Evolutionary conservation across 306 rosid genomes (phyloP), one percentile per base, ranked within the genome.

Genomic region (Astragalus membranaceus): DNA sequence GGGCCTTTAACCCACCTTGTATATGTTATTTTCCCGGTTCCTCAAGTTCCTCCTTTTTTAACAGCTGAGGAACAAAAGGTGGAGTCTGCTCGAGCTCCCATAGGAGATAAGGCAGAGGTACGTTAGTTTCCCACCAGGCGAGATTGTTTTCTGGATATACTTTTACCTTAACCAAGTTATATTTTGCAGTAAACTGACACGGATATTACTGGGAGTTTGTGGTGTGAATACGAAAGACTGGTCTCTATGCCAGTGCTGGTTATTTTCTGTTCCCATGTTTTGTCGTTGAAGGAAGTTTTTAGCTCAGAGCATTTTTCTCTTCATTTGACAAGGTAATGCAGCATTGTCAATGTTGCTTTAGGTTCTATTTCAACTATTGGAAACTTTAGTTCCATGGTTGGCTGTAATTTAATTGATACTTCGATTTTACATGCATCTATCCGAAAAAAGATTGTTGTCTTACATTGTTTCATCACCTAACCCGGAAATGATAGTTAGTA

Each of bases 41-140:
- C 64, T 76, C 17, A 58, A 57, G 16, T 33, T 33, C 23, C 26
- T 33, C 41, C 15, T 12, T 47, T 66, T 75, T 58, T 42, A 12
- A 69, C 78, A 85, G 87, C 58, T 7, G 89, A 87, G 13, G 92
- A 85, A 56, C 87, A 78, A 58, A 87, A 82, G 87, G 53, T 41
- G 13, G 84, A 82, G 32, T 57, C 84, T 57, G 76, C 85, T 15
- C 82, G 78, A 59, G 79, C 85, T 37, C 50, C 76, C 14, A 83
- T 53, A 39, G 87, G 79, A 63, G 75, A 80, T 36, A 83, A 67
- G 6, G 89, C 88, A 70, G 82, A 85, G 88, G 92, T 87, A 70
- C 51, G 58, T 63, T 68, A 52, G 69, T 52, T 63, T 32, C 61
- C 23, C 30, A 16, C 54, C 29, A 73, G 47, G 59, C 64, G 4